Evolutionary conservation across 75 land plant species (phyloP), one percentile per base, ranked within the genome.

Genomic region (Sequoia sempervirens): DNA sequence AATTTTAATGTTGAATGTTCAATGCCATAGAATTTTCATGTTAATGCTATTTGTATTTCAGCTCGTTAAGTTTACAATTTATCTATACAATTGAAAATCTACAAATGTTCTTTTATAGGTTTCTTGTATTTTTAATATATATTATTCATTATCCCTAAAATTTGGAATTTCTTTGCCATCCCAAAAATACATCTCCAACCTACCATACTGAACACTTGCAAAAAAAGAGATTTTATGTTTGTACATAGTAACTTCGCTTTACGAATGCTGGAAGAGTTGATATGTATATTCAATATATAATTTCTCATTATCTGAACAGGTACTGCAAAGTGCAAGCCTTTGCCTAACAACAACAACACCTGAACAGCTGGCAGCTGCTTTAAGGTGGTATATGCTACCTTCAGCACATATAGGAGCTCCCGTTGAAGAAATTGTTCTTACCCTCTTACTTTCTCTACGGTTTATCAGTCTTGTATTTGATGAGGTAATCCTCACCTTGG

Each of bases 261-360:
- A 5, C 9, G 23, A 43, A 43, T n/a, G 30, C 30, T 43, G 80
- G 50, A 78, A 10, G 30, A 78, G 52, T 26, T 26, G 80, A 78
- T 78, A 43, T 40, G 28, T 47, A 45, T 78, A 14, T 11, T 78
- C 30, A 78, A 78, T 12, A n/a, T n/a, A 45, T 26, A n/a, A 26
- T 78, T 78, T 43, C 80, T 12, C 45, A 45, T 45, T 45, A 14
- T 78, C 30, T 41, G 66, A 61, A 61, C 87, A 98, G 99, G 91
- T 98, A 53, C 90, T 97, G 73, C 99, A 97, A 94, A 97, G 99
- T 92, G 95, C 95, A 41, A 98, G 97, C 80, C 92, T 98, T 53
- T 98, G 99, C 90, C 90, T 98, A 79, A 81, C 99, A 86, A 98
- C 99, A 73, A 98, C 99, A 75, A 92, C 95, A 17, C 97, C 99